Evolutionary conservation across 495 filamentous ascomycete species (phyloP).

Genomic region (Aspergillus saccharolyticus): DNA sequence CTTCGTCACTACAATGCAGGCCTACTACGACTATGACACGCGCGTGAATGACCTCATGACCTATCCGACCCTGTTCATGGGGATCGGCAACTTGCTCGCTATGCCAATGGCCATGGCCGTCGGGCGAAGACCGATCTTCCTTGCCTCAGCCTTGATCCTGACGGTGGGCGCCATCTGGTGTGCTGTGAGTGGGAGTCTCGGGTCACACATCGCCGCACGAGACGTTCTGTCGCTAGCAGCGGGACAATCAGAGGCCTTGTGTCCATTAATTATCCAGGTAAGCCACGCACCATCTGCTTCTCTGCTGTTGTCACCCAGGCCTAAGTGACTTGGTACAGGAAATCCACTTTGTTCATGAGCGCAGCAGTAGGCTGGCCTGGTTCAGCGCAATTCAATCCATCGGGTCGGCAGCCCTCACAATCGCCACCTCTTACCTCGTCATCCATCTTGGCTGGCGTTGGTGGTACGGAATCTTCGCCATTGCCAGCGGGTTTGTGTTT

Average conservation of each 20-base stretch:
- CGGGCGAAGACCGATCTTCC: slow-evolving; percentile 24
- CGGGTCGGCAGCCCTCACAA: slow-evolving; percentile 3
- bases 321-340: slow-evolving; percentile 1
- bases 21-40: slow-evolving; percentile 19
- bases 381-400: slow-evolving; percentile 13
- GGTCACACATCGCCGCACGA: slow-evolving; percentile 23
- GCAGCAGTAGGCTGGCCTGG: slow-evolving; percentile 9
- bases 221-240: slow-evolving; percentile 26
- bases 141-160: slow-evolving; percentile 20
- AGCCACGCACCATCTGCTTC: background rate
- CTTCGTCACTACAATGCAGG: slow-evolving; percentile 13
- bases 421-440: slow-evolving; percentile 10
- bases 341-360: slow-evolving; percentile 14
- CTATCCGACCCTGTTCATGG: slow-evolving; percentile 29
- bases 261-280: slow-evolving; percentile 21
- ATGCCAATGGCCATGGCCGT: slow-evolving; percentile 21
- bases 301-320: background rate
- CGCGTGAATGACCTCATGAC: slow-evolving; percentile 22
- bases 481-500: slow-evolving; percentile 6
- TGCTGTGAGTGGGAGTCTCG: slow-evolving; percentile 16
- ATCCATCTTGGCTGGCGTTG: slow-evolving; percentile 8
- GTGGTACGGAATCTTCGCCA: slow-evolving; percentile 14
- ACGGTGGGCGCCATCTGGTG: slow-evolving; percentile 21
- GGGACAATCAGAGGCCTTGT: slow-evolving; percentile 24
- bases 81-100: slow-evolving; percentile 23